Evolutionary conservation across 441 rosid species (phyloP).

Genomic region (Euphorbia corollata): DNA sequence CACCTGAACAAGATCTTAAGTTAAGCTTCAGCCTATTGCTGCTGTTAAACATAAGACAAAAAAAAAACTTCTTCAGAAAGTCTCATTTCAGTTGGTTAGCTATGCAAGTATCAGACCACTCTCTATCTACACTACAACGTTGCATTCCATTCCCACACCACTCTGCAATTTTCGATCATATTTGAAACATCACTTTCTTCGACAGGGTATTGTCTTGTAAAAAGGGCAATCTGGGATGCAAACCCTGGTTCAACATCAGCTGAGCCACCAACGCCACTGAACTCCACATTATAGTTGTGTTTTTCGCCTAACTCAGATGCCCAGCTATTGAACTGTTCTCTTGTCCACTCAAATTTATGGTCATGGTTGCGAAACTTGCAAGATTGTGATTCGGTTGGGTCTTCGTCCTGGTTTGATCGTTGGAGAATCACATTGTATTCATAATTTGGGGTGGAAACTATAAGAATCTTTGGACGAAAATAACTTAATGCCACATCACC

Average conservation of each 20-base stretch:
- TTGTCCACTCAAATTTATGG: conserved; percentile 98
- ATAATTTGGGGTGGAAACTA: conserved; percentile 84
- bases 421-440: conserved; percentile 89
- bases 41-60: no score
- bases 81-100: no score
- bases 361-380: conserved; percentile 85
- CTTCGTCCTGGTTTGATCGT: conserved; percentile 50
- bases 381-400: conserved; percentile 34
- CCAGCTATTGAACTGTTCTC: conserved; percentile 75
- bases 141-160: conserved; percentile 64
- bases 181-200: conserved; percentile 21
- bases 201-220: conserved; percentile 26
- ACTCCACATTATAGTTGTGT: conserved; percentile 64
- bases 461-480: conserved; percentile 59
- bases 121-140: conserved; percentile 12
- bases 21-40: no score
- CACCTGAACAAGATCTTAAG: no score
- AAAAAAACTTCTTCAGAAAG: no score
- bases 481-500: conserved; percentile 59
- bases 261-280: conserved; percentile 85
- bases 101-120: conserved; percentile 7
- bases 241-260: conserved; percentile 70
- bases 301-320: conserved; percentile 50
- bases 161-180: conserved; percentile 30
- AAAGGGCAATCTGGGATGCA: conserved; percentile 89